Evolutionary conservation across 805 yeast species (phyloP).

Genomic region (Yamadazyma sp.): DNA sequence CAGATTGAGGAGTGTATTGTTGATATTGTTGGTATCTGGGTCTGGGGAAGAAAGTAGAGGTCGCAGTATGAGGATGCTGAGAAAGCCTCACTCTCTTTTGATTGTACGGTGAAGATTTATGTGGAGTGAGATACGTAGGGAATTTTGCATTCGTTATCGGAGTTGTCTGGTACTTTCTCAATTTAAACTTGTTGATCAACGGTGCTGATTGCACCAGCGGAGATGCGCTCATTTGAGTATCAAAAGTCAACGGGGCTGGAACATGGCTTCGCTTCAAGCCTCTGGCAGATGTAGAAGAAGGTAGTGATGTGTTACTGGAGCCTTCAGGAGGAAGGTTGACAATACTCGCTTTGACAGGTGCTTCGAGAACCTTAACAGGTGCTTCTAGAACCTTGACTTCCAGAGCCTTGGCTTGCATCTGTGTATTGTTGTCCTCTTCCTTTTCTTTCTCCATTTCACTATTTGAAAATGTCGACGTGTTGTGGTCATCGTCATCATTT

Average conservation of each 20-base stretch:
- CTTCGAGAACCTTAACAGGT: background rate
- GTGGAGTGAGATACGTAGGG: conserved; percentile 18
- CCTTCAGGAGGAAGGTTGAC: background rate
- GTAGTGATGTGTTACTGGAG: background rate
- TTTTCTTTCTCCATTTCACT: background rate
- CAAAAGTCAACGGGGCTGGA: conserved; percentile 31
- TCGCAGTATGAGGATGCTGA: conserved; percentile 15
- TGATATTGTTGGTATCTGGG: conserved; percentile 12
- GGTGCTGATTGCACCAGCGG: conserved; percentile 39
- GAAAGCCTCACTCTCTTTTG: conserved; percentile 16
- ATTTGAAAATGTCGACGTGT: background rate
- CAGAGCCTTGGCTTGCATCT: background rate
- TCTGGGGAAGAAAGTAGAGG: conserved; percentile 11
- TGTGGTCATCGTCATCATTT: conserved; percentile 7
- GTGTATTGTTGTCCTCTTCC: background rate
- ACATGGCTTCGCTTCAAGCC: conserved; percentile 33
- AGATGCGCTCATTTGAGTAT: background rate
- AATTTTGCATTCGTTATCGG: conserved; percentile 13
- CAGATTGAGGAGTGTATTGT: conserved; percentile 18
- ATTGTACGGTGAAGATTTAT: conserved; percentile 16
- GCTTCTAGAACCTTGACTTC: background rate
- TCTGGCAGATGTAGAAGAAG: conserved; percentile 13
- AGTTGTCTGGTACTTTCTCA: conserved; percentile 12
- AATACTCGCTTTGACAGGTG: background rate
- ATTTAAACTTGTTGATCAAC: conserved; percentile 13